These are phyloP conservation scores for Xylariaceae sp. DNA, from an alignment of 2,329 filamentous ascomycete genomes.

Conservation along the genomic window DNA sequence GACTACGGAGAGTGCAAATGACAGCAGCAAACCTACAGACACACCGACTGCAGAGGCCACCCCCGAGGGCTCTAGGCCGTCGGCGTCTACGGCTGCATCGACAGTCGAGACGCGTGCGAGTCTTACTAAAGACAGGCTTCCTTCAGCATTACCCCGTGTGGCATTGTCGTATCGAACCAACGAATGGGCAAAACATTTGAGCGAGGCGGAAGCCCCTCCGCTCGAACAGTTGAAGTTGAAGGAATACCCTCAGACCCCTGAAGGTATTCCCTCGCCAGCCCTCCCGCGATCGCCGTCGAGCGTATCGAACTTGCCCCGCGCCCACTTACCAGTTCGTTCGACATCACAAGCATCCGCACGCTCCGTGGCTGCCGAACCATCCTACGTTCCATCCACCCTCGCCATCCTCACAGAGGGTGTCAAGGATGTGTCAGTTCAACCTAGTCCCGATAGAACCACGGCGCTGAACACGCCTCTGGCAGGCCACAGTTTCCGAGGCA, in stretches of 20 bases:
- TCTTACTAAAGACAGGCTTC: constrained; percentile 58
- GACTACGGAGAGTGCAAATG: constrained; percentile 16
- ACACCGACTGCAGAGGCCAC: constrained; percentile 15
- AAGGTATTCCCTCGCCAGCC: constrained; percentile 40
- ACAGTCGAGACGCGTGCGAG: constrained; percentile 29
- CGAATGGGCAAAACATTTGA: constrained; percentile 91
- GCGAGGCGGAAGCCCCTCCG: constrained; percentile 67
- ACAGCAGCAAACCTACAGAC: constrained; percentile 14
- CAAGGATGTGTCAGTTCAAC: constrained; percentile 1
- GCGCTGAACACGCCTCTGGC: constrained; percentile 10
- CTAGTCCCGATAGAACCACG: constrained; percentile 3
- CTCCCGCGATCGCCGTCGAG: constrained; percentile 27
- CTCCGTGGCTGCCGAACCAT: constrained; percentile 6
- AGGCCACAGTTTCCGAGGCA: constrained; percentile 20
- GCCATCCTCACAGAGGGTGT: constrained; percentile 10
- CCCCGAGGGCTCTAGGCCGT: constrained; percentile 18
- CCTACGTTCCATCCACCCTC: constrained; percentile 11
- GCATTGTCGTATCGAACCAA: constrained; percentile 83
- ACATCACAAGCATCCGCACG: constrained; percentile 19
- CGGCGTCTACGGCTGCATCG: constrained; percentile 34
- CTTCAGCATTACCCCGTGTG: constrained; percentile 66
- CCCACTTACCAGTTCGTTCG: constrained; percentile 11
- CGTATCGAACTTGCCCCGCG: constrained; percentile 23
- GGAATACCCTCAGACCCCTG: constrained; percentile 53
- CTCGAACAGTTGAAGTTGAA: constrained; percentile 54